A percentile compares a stretch with the other conserved stretches of the same genome.
Conservation (phyloP, 306 rosid species). For the Castanea mollissima region DNA sequence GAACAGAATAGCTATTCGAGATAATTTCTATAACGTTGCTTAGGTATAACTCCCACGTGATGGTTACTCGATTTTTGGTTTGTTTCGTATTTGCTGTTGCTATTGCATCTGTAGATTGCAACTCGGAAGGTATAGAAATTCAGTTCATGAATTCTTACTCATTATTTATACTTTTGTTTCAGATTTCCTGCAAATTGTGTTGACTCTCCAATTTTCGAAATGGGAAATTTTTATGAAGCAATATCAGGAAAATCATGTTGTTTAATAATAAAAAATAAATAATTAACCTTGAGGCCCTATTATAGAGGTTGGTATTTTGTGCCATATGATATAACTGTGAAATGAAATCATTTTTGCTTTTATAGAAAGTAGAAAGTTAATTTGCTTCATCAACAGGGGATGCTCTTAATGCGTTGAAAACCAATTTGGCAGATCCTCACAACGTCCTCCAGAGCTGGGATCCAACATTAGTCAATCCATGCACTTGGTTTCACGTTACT, state of each 20-base stretch:
- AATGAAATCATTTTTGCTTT: no score
- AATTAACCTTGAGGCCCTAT: not conserved
- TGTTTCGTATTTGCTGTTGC: conserved; percentile 6
- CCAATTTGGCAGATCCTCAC: conserved; percentile 23
- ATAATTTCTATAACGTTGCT: not conserved
- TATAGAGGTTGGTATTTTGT: no score
- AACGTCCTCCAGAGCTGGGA: conserved; percentile 37
- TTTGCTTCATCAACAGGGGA: conserved; percentile 17
- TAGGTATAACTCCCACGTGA: not conserved
- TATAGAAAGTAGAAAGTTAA: no score
- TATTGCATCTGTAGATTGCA: conserved; percentile 29
- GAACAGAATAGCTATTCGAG: not conserved
- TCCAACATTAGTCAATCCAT: conserved; percentile 19
- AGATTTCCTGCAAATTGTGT: not conserved
- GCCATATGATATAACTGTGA: no score
- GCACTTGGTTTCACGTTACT: conserved; percentile 34
- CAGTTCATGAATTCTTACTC: no score
- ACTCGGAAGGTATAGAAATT: conserved; percentile 18
- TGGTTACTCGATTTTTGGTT: conserved; percentile 9
- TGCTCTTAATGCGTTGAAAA: conserved; percentile 22
- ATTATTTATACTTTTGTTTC: not conserved
- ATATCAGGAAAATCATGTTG: not conserved
- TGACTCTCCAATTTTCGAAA: no score
- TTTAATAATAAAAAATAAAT: not conserved
- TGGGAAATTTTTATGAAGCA: not conserved